Conservation (phyloP, 371 early-diverging fungal species). For the Mucor mucedo region DNA sequence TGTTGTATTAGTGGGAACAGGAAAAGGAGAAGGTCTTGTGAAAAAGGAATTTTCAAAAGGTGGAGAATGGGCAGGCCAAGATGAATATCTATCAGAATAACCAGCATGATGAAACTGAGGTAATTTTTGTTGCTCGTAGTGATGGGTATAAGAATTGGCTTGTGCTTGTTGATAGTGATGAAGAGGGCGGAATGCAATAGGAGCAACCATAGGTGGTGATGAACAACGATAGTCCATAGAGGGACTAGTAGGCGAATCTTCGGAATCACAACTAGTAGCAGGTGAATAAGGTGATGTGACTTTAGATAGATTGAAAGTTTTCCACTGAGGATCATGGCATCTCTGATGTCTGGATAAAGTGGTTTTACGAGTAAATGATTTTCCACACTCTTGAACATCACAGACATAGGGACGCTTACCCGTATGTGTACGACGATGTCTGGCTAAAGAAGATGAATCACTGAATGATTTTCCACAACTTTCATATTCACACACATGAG, state of each 20-base stretch:
- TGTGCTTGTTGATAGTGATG: not conserved
- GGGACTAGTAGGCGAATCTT: constrained; percentile 22
- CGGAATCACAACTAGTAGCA: constrained; percentile 27
- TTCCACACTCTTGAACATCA: constrained; percentile 56
- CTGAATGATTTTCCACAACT: constrained; percentile 68
- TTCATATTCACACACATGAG: constrained; percentile 72
- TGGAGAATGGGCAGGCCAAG: constrained; percentile 6
- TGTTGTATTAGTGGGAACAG: constrained; percentile 3
- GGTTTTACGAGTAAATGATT: constrained; percentile 72
- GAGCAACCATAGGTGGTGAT: constrained; percentile 26
- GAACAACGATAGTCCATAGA: constrained; percentile 20
- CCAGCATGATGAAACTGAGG: constrained; percentile 3
- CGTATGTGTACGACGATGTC: constrained; percentile 58
- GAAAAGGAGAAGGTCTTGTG: constrained; percentile 15
- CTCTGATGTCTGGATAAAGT: constrained; percentile 72
- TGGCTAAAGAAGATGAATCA: constrained; percentile 57
- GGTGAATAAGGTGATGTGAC: constrained; percentile 27
- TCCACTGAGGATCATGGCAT: constrained; percentile 51
- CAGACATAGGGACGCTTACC: constrained; percentile 58
- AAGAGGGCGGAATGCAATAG: constrained; percentile 27
- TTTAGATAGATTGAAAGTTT: constrained; percentile 32
- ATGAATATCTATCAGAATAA: constrained; percentile 10
- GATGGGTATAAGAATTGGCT: constrained; percentile 17
- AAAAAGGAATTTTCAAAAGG: not conserved
- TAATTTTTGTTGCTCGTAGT: constrained; percentile 10